phyloP scores from a whole-genome alignment of 176 grass and related monocot species.

The Areca catechu region DNA sequence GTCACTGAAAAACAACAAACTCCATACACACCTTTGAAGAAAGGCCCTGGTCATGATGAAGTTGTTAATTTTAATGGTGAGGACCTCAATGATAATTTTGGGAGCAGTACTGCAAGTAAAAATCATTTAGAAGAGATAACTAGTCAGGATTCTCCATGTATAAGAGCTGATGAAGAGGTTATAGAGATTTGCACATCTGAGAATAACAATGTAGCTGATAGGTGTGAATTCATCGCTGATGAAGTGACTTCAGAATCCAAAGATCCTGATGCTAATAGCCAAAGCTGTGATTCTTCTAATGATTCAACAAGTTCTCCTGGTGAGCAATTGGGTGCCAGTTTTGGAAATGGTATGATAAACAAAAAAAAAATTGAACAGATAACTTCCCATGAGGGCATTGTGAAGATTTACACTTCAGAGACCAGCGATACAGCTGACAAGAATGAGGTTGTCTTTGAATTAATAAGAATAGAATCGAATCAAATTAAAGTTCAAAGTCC shows the following conservation, averaged over 20 bases:
- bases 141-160: slow-evolving; percentile 13
- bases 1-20: slow-evolving; percentile 17
- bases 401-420: slow-evolving; percentile 31
- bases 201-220: slow-evolving; percentile 17
- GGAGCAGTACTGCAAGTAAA: slow-evolving; percentile 9
- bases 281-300: neutral
- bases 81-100: slow-evolving; percentile 14
- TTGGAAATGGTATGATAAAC: slow-evolving; percentile 13
- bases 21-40: slow-evolving; percentile 2
- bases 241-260: slow-evolving; percentile 20
- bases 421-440: slow-evolving; percentile 14
- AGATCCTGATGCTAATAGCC: slow-evolving; percentile 9
- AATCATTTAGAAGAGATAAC: slow-evolving; percentile 27
- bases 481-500: slow-evolving; percentile 7
- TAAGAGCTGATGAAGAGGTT: slow-evolving; percentile 30
- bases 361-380: slow-evolving; percentile 24
- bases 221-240: slow-evolving; percentile 9
- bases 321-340: slow-evolving; percentile 14
- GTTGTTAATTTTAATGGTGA: slow-evolving; percentile 17
- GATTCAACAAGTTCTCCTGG: slow-evolving; percentile 14
- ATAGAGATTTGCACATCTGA: slow-evolving; percentile 28
- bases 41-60: slow-evolving; percentile 23
- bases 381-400: slow-evolving; percentile 25
- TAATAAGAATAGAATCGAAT: slow-evolving; percentile 21
- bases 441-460: slow-evolving; percentile 19